Evolutionary conservation across 169 alveolate genomes (phyloP).

Genomic region (Toxoplasma gondii): DNA sequence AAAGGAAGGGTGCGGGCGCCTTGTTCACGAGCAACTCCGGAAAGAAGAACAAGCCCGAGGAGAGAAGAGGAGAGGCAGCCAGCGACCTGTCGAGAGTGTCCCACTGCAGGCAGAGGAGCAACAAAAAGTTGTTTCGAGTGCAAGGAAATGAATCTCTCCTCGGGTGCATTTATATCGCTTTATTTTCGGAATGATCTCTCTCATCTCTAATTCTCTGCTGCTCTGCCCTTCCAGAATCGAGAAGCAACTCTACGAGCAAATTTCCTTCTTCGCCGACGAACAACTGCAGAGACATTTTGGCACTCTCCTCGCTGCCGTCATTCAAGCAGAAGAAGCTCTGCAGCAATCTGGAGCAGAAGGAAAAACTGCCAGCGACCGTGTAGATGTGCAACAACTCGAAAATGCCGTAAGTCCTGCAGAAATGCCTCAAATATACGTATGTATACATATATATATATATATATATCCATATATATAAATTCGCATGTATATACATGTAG

Average conservation of each 20-base stretch:
- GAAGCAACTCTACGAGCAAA: slow-evolving; percentile 23
- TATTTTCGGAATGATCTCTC: too few species aligned
- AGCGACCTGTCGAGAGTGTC: too few species aligned
- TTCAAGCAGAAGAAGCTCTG: not conserved
- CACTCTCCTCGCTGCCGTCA: not conserved
- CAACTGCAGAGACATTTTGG: slow-evolving; percentile 37
- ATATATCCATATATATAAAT: not conserved
- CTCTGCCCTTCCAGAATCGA: slow-evolving; percentile 2
- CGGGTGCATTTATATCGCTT: too few species aligned
- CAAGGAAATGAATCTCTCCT: too few species aligned
- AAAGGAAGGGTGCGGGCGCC: too few species aligned
- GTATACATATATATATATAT: not conserved
- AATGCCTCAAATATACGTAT: not conserved
- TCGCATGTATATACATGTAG: not conserved
- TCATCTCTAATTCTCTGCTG: not conserved
- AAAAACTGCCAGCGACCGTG: not conserved
- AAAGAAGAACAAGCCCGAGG: too few species aligned
- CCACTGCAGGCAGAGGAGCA: too few species aligned
- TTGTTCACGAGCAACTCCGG: too few species aligned
- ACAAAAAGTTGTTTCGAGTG: too few species aligned
- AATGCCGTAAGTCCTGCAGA: not conserved
- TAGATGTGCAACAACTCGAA: not conserved
- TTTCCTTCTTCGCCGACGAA: slow-evolving; percentile 37
- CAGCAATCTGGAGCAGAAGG: not conserved
- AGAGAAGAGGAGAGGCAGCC: too few species aligned